Base-by-base conservation (phyloP, 257 asterid genomes). In the Verbena officinalis region DNA sequence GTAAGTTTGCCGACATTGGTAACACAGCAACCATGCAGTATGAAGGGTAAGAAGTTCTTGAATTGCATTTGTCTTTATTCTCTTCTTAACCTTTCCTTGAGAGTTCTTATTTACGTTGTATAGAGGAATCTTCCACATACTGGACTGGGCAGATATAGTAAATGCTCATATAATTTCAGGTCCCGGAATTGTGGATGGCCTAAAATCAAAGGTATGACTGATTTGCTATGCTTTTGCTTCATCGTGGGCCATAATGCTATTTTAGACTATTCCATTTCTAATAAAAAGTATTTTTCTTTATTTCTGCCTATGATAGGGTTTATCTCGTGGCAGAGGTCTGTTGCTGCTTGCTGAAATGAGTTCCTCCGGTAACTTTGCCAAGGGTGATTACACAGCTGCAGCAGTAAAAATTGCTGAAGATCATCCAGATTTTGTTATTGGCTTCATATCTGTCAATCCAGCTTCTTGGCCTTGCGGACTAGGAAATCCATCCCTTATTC, bases 1-100 rank as follows among this genome's bases (percentile, higher is more conserved):
- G 97, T 38, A 93, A 93, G 73, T 94, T 94, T 75, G 97, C 99
- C 70, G 99, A 94, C 83, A 94, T 94, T 80, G 99, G 99, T 59
- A 94, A 90, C 83, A 94, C 96, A 3, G 99, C 90, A 72, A 83
- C 95, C 65, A 94, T 94, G 97, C 99, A 94, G 79, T 91, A 91
- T 73, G 99, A 80, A 77, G 87, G 96, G 99, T 90, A 75, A 75
- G 86, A 51, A 36, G 17, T 30, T 48, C 64, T 62, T 68, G 50
- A 44, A 68, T 51, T 73, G 16, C 38, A 17, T 31, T 42, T 59
- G 57, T 9, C 33, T 27, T 15, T 24, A 65, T 17, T 7, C 42
- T 40, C 44, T 42, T 65, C 23, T 11, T 36, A 67, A 65, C 21
- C 57, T 72, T 67, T 67, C 14, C 39, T 15, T 59, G 68, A 78